Evolutionary conservation across 2,329 filamentous ascomycete genomes (phyloP).

Genomic region (Fusarium compactum): DNA sequence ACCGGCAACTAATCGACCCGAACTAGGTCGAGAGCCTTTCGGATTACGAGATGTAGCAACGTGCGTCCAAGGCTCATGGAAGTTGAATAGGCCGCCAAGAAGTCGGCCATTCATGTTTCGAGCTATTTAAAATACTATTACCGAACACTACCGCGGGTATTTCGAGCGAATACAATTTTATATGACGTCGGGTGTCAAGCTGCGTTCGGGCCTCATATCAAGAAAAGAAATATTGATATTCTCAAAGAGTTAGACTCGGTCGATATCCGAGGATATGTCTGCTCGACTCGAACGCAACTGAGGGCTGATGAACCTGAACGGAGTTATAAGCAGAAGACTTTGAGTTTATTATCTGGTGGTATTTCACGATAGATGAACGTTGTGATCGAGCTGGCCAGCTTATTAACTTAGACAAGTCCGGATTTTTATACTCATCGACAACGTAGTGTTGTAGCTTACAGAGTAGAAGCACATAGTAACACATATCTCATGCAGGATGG

Average conservation of each 20-base stretch:
- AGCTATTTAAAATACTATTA: constrained; percentile 28
- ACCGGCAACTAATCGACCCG: constrained; percentile 67
- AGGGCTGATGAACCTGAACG: background rate
- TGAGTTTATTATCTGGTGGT: background rate
- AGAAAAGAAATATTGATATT: background rate
- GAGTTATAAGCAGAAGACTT: no score
- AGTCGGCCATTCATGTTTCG: background rate
- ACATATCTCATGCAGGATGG: background rate
- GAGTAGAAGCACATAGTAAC: background rate
- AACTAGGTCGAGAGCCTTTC: constrained; percentile 74
- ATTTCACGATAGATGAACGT: background rate
- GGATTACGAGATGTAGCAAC: constrained; percentile 73
- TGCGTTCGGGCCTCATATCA: background rate
- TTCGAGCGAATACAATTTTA: constrained; percentile 69
- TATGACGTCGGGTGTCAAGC: constrained; percentile 62
- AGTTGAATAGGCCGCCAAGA: constrained; percentile 46
- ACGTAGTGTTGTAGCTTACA: background rate
- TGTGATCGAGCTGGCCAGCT: background rate
- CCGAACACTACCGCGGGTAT: constrained; percentile 43
- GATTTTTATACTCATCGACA: background rate
- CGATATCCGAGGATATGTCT: background rate
- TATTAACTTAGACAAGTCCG: background rate
- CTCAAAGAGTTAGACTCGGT: background rate
- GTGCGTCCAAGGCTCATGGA: constrained; percentile 66
- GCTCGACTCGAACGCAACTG: background rate